A percentile compares a stretch with the other conserved stretches of the same genome.
phyloP scores from a whole-genome alignment of 179 eudicot species.

The Heliamphora pulchella region DNA sequence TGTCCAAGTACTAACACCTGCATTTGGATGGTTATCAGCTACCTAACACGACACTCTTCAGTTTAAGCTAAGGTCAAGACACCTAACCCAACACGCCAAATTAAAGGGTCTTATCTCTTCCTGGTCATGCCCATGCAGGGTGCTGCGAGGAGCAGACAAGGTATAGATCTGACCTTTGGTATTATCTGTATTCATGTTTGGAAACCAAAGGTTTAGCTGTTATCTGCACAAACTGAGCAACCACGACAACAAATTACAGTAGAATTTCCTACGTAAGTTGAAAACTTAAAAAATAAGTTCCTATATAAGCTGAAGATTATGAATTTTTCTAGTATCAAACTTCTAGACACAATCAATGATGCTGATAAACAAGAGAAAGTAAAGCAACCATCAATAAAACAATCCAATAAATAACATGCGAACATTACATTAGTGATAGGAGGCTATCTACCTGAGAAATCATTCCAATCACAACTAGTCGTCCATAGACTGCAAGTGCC shows the following conservation, averaged over 20 bases:
- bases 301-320: not conserved
- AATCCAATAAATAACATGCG: not conserved
- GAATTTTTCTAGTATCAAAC: not conserved
- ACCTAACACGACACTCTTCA: not conserved
- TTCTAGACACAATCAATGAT: not conserved
- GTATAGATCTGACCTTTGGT: not conserved
- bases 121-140: not conserved
- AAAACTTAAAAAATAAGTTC: not conserved
- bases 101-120: not conserved
- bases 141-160: not conserved
- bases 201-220: not conserved
- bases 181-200: not conserved
- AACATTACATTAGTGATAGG: not conserved
- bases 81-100: not conserved
- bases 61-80: not conserved
- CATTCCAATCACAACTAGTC: slow-evolving; percentile 93
- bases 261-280: not conserved
- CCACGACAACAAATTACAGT: not conserved
- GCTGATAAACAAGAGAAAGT: not conserved
- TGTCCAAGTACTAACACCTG: not conserved
- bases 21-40: not conserved
- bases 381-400: not conserved
- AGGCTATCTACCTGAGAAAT: slow-evolving; percentile 75
- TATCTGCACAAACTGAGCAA: not conserved
- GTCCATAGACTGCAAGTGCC: slow-evolving; percentile 78